These are phyloP conservation scores for Penicillium brasilianum DNA, from an alignment of 2,329 filamentous ascomycete genomes.

Conservation along the genomic window DNA sequence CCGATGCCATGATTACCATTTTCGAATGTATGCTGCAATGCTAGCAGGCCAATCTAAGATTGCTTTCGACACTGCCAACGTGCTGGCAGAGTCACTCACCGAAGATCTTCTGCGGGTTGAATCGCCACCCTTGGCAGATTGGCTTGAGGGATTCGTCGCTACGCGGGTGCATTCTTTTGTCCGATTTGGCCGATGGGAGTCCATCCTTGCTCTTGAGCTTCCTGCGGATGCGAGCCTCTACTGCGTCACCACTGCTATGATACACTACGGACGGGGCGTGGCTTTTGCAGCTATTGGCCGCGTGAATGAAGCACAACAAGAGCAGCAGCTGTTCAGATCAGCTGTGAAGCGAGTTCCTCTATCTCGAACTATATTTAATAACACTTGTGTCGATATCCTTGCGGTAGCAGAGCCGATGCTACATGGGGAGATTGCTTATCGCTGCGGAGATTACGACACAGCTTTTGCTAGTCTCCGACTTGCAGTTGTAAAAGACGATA, in stretches of 20 bases:
- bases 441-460: conserved; percentile 60
- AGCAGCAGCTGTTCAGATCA: conserved; percentile 58
- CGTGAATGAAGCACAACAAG: conserved; percentile 58
- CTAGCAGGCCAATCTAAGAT: conserved; percentile 69
- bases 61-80: conserved; percentile 64
- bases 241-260: conserved; percentile 71
- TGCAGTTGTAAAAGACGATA: conserved; percentile 66
- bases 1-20: conserved; percentile 75
- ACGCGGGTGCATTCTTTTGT: conserved; percentile 72
- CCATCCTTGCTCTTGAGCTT: conserved; percentile 64
- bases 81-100: conserved; percentile 66
- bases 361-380: conserved; percentile 72
- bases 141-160: conserved; percentile 73
- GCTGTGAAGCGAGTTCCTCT: conserved; percentile 59
- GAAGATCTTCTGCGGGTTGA: conserved; percentile 60
- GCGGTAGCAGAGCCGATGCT: conserved; percentile 68
- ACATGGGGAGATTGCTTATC: conserved; percentile 74
- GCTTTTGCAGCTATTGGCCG: conserved; percentile 65
- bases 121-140: conserved; percentile 76
- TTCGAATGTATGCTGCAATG: conserved; percentile 77
- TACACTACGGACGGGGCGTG: conserved; percentile 70
- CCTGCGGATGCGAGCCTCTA: conserved; percentile 67
- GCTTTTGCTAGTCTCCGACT: conserved; percentile 65
- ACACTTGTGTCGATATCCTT: conserved; percentile 68
- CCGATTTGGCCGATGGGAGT: conserved; percentile 74